Percentiles rank a stretch among this genome's conserved stretches.
phyloP scores from a whole-genome alignment of 306 rosid species.

The Trichosanthes cucumerina region DNA sequence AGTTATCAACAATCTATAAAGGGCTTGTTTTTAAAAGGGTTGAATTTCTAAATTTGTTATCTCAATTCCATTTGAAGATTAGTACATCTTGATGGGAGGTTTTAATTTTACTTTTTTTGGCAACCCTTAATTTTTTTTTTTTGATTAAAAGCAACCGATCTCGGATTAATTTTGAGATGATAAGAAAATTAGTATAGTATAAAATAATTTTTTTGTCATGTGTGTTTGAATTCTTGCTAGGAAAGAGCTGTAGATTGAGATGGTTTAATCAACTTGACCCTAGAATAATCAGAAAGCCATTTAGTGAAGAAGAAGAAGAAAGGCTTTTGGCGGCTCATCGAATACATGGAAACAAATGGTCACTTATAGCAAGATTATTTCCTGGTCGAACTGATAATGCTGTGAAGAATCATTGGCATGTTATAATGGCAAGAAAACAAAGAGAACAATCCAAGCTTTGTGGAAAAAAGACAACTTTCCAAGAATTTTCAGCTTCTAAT shows the following conservation, averaged over 20 bases:
- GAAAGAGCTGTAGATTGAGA: conserved; percentile 89
- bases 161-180: background rate
- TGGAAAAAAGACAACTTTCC: conserved; percentile 39
- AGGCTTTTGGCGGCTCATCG: conserved; percentile 70
- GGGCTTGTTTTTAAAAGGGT: background rate
- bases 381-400: conserved; percentile 90
- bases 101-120: background rate
- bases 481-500: conserved; percentile 15
- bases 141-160: background rate
- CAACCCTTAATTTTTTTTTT: background rate
- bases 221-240: conserved; percentile 18
- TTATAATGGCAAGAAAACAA: conserved; percentile 85
- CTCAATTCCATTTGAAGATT: background rate
- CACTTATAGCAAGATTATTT: conserved; percentile 79
- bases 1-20: background rate
- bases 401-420: conserved; percentile 99
- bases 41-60: background rate
- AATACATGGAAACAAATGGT: conserved; percentile 95
- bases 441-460: conserved; percentile 77
- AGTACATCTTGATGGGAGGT: background rate
- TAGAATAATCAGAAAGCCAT: conserved; percentile 81
- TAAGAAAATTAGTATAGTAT: too few species aligned
- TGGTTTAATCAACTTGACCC: conserved; percentile 99
- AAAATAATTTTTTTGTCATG: background rate
- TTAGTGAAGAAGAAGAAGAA: conserved; percentile 85